Conservation (phyloP, 371 early-diverging fungal species). For the Haplosporangium sp. region DNA sequence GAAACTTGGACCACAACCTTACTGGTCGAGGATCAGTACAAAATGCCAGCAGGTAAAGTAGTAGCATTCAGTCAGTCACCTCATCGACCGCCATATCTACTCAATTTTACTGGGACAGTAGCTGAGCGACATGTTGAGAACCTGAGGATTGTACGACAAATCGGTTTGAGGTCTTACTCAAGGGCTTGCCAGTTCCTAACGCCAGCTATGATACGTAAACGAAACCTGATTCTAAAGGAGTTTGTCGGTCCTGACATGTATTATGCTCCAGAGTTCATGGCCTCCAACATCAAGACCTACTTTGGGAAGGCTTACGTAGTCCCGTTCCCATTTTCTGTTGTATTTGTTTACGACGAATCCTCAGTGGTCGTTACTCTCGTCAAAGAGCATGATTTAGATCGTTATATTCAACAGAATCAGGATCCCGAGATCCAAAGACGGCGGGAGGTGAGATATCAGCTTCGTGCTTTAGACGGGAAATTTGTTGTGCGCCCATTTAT, state of each 20-base stretch:
- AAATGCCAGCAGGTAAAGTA: slow-evolving; percentile 61
- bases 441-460: slow-evolving; percentile 59
- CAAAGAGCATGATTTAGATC: slow-evolving; percentile 59
- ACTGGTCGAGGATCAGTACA: slow-evolving; percentile 63
- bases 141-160: slow-evolving; percentile 63
- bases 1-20: slow-evolving; percentile 73
- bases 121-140: slow-evolving; percentile 75
- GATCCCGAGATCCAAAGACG: slow-evolving; percentile 58
- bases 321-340: slow-evolving; percentile 72
- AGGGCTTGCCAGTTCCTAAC: slow-evolving; percentile 55
- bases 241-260: slow-evolving; percentile 74
- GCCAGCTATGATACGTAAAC: slow-evolving; percentile 40
- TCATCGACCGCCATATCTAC: slow-evolving; percentile 68
- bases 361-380: slow-evolving; percentile 61
- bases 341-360: slow-evolving; percentile 71
- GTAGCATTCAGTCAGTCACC: slow-evolving; percentile 59
- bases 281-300: slow-evolving; percentile 61
- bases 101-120: slow-evolving; percentile 67
- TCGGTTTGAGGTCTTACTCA: slow-evolving; percentile 62
- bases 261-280: slow-evolving; percentile 62
- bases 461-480: slow-evolving; percentile 68
- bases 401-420: slow-evolving; percentile 64
- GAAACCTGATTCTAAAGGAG: slow-evolving; percentile 50
- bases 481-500: slow-evolving; percentile 63
- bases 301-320: slow-evolving; percentile 69